Evolutionary conservation across 768 basidiomycete species (phyloP).

Genomic region (Crucibulum laeve): DNA sequence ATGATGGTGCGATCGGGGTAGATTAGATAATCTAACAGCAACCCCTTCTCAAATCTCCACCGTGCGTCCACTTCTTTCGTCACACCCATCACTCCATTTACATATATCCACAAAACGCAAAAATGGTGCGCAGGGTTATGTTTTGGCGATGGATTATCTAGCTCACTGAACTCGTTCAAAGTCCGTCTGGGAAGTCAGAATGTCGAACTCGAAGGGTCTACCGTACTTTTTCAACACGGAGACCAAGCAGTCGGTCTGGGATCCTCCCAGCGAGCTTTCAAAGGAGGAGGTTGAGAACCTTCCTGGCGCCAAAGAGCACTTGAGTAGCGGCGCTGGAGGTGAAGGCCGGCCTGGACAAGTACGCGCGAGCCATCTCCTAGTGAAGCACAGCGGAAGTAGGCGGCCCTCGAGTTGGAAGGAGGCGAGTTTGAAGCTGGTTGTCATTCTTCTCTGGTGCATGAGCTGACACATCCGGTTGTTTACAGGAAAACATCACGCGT

Average conservation of each 20-base stretch:
- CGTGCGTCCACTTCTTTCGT: neutral
- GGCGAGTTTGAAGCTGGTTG: slow-evolving; percentile 34
- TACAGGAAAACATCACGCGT: slow-evolving; percentile 75
- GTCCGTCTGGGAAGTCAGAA: slow-evolving; percentile 76
- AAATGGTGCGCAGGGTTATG: slow-evolving; percentile 8
- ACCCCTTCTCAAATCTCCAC: neutral
- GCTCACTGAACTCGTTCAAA: neutral
- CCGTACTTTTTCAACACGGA: slow-evolving; percentile 87
- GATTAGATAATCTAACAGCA: neutral
- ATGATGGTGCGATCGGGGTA: neutral
- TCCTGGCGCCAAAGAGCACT: slow-evolving; percentile 59
- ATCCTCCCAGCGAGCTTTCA: slow-evolving; percentile 59
- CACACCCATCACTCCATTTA: neutral
- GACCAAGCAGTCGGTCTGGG: slow-evolving; percentile 78
- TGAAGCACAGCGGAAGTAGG: slow-evolving; percentile 84
- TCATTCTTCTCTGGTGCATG: no score
- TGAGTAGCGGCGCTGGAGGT: slow-evolving; percentile 13
- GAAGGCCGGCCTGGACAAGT: slow-evolving; percentile 67
- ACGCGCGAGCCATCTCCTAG: slow-evolving; percentile 90
- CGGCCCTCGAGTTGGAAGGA: slow-evolving; percentile 84
- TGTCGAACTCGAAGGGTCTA: slow-evolving; percentile 70
- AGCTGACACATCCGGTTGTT: neutral
- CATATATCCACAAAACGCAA: neutral
- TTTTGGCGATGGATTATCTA: neutral
- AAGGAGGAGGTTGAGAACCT: slow-evolving; percentile 55